Evolutionary conservation across 139 green algal genomes (phyloP).

Genomic region (Tetraselmis chui): DNA sequence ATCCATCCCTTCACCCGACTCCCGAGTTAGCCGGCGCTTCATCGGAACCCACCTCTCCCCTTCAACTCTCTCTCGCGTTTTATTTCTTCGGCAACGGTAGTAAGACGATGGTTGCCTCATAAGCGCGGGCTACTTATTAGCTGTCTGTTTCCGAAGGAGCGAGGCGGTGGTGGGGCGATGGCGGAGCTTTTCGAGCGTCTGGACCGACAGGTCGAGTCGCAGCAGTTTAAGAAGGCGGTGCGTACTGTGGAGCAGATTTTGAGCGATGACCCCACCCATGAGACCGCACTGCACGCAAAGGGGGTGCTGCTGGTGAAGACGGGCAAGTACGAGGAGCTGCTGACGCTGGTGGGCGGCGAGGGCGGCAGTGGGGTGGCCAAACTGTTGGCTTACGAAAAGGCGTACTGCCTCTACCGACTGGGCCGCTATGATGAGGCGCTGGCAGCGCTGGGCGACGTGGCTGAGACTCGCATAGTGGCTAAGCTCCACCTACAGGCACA

Average conservation of each 20-base stretch:
- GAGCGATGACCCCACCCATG: slow-evolving; percentile 45
- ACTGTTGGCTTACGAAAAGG: slow-evolving; percentile 63
- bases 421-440: slow-evolving; percentile 35
- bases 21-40: too few relatives aligned
- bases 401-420: slow-evolving; percentile 77
- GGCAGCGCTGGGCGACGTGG: slow-evolving; percentile 14
- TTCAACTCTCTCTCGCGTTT: too few relatives aligned
- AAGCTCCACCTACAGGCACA: slow-evolving; percentile 72
- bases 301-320: slow-evolving; percentile 53
- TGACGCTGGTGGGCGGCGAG: slow-evolving; percentile 37
- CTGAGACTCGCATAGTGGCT: slow-evolving; percentile 8
- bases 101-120: too few relatives aligned
- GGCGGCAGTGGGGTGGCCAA: slow-evolving; percentile 12
- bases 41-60: too few relatives aligned
- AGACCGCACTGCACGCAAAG: slow-evolving; percentile 61
- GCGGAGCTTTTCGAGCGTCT: slow-evolving; percentile 41
- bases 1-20: too few relatives aligned
- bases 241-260: slow-evolving; percentile 64
- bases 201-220: slow-evolving; percentile 34
- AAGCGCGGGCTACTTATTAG: too few relatives aligned
- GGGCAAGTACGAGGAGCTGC: slow-evolving; percentile 44
- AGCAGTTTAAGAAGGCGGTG: slow-evolving; percentile 51
- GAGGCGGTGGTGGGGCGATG: too few relatives aligned
- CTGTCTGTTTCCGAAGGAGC: too few relatives aligned
- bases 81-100: too few relatives aligned